Evolutionary conservation across 2,329 filamentous ascomycete genomes (phyloP).

Genomic region (Calonectria pteridis): DNA sequence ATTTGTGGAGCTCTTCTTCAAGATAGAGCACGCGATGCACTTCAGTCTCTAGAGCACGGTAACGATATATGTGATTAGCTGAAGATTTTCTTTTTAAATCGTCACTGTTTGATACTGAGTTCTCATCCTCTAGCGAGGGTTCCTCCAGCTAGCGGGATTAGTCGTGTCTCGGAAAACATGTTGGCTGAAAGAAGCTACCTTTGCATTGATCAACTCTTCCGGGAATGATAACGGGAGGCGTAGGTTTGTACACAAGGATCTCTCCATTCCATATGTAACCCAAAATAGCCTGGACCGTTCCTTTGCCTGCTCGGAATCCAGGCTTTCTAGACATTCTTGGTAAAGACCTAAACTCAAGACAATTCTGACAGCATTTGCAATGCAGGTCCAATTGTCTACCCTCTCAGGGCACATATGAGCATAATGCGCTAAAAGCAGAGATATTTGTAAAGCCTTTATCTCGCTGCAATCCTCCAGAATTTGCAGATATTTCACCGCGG

Average conservation of each 20-base stretch:
- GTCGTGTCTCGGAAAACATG: not conserved
- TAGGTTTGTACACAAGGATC: not conserved
- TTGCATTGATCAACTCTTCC: not conserved
- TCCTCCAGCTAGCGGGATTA: not conserved
- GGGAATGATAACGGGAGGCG: not conserved
- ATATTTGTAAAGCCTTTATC: not conserved
- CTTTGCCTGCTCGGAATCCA: not conserved
- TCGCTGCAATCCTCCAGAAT: not conserved
- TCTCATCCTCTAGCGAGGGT: not conserved
- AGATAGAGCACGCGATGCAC: constrained; percentile 2
- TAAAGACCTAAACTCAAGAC: not conserved
- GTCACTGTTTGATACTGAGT: not conserved
- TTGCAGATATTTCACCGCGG: not conserved
- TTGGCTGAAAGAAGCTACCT: not conserved
- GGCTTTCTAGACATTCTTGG: not conserved
- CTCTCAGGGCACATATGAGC: constrained; percentile 2
- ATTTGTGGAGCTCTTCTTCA: constrained; percentile 1
- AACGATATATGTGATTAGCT: not conserved
- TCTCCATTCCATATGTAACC: constrained; percentile 6
- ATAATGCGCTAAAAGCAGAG: not conserved
- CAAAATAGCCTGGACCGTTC: not conserved
- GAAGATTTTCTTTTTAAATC: constrained; percentile 2
- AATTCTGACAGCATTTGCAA: constrained; percentile 6
- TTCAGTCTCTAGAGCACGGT: not conserved
- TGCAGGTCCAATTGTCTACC: constrained; percentile 3